Evolutionary conservation across 768 basidiomycete species (phyloP).

Genomic region (Hypsizygus marmoreus): DNA sequence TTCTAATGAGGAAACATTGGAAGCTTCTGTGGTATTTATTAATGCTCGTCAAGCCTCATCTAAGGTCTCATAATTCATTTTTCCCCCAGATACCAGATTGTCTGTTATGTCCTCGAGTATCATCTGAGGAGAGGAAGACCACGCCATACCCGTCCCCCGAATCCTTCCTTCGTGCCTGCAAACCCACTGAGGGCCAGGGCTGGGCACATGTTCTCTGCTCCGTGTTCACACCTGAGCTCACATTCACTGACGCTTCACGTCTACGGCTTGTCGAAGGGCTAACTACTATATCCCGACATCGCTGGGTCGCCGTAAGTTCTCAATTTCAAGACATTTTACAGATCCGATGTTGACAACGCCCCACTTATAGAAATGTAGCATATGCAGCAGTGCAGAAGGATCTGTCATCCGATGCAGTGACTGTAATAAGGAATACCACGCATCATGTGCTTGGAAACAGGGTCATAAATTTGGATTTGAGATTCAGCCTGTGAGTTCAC

Average conservation of each 20-base stretch:
- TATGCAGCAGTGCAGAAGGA: constrained; percentile 75
- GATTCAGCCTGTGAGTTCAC: constrained; percentile 68
- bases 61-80: constrained; percentile 7
- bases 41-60: constrained; percentile 3
- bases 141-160: constrained; percentile 51
- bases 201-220: constrained; percentile 94
- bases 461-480: constrained; percentile 92
- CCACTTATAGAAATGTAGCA: constrained; percentile 60
- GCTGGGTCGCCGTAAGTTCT: constrained; percentile 71
- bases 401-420: constrained; percentile 84
- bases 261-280: constrained; percentile 87
- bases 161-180: constrained; percentile 73
- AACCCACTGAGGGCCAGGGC: constrained; percentile 90
- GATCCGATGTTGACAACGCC: neutral
- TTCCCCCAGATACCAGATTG: constrained; percentile 72
- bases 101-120: constrained; percentile 74
- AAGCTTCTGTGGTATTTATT: constrained; percentile 73
- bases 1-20: constrained; percentile 77
- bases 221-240: constrained; percentile 83
- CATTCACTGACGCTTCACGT: constrained; percentile 71
- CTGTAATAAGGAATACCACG: constrained; percentile 80
- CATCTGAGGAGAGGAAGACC: constrained; percentile 51
- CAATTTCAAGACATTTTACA: neutral
- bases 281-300: constrained; percentile 65
- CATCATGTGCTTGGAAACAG: constrained; percentile 86